Base-by-base conservation (phyloP, 202 grass and related monocot genomes). In the Eragrostis tef region DNA sequence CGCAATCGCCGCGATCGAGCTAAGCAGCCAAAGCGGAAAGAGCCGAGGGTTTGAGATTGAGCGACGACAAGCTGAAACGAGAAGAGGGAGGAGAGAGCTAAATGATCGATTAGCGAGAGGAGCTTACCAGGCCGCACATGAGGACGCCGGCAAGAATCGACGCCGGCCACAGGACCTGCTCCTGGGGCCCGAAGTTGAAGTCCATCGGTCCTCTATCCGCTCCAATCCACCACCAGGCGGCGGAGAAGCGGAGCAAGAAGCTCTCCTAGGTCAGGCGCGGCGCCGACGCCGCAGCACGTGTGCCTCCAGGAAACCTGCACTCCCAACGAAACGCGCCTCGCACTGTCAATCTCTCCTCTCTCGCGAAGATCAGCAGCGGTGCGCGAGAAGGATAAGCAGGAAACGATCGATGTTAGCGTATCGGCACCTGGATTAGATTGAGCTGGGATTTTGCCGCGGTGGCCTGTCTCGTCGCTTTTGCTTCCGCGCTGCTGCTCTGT, bases 101-200 rank as follows among this genome's bases (percentile, higher is more conserved):
- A 11, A n/a, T n/a, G n/a, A n/a, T n/a, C 3, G 34, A 39, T 9
- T 27, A 12, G 45, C 9, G 64, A 79, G 21, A 68, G 74, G 47
- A 31, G 73, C 91, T 87, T 90, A 97, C 94, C 19, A 39, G 69
- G 83, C 74, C 85, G 73, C 87, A 83, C 87, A 92, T 90, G 79
- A 78, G 39, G 66, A 94, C 75, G 58, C 94, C 94, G 27, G 87
- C 86, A 21, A 94, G 76, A 70, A 94, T 67, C 51, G 91, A 90
- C 26, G 87, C 47, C 19, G 87, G 94, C 87, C 90, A 92, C 59
- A 97, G 77, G 72, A 91, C n/a, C 83, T 45, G 91, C 73, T 94
- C 91, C 12, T 16, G 68, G 4, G 64, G 71, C n/a, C 87, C 77
- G 24, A 81, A 87, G 70, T 67, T 83, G 69, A 6, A 62, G 13